phyloP scores from a whole-genome alignment of 2,329 filamentous ascomycete species.

The Cadophora sp. region DNA sequence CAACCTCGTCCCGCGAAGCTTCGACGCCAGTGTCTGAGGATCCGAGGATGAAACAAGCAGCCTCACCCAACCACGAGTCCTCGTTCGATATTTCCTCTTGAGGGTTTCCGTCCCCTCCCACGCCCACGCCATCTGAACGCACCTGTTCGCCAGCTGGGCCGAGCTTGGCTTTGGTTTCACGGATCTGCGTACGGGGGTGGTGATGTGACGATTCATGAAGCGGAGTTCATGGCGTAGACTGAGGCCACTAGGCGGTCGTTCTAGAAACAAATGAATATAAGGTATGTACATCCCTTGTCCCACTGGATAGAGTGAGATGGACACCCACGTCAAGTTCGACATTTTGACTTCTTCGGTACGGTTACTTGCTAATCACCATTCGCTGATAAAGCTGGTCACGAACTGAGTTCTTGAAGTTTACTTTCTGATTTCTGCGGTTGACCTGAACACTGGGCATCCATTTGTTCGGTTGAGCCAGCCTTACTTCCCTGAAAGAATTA shows the following conservation, averaged over 20 bases:
- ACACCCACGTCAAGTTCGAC: not conserved
- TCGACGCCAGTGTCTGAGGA: constrained; percentile 9
- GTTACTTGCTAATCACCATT: not conserved
- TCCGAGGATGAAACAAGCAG: constrained; percentile 15
- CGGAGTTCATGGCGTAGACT: no score
- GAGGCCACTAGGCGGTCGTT: not conserved
- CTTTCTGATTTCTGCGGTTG: no score
- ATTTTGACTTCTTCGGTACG: not conserved
- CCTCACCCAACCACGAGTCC: not conserved
- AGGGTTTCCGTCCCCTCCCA: not conserved
- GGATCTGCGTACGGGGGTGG: not conserved
- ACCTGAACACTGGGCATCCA: no score
- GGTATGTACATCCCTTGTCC: not conserved
- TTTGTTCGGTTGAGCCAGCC: no score
- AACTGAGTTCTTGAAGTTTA: no score
- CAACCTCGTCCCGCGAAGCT: not conserved
- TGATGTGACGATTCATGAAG: no score
- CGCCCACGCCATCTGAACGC: not conserved
- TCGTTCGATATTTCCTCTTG: not conserved
- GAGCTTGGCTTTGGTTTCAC: not conserved
- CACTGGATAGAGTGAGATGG: no score
- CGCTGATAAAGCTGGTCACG: no score
- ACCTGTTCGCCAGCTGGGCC: constrained; percentile 8
- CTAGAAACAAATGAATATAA: constrained; percentile 4
- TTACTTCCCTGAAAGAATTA: no score